phyloP scores from a whole-genome alignment of 2,329 filamentous ascomycete species.

The Cercospora sp. region DNA sequence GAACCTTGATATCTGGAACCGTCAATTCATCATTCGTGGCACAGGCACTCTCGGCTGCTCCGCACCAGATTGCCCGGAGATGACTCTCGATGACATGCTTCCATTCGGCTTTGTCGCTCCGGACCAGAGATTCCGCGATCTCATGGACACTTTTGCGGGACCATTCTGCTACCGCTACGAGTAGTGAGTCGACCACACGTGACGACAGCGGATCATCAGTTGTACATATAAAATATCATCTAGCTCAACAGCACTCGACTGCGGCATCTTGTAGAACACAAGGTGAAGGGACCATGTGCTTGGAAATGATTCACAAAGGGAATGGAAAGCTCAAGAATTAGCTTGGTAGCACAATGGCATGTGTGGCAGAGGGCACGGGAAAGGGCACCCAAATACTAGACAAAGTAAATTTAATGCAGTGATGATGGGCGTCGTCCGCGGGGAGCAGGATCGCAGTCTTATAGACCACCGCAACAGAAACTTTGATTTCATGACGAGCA shows the following conservation, averaged over 20 bases:
- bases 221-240: not conserved
- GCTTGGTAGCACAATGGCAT: not conserved
- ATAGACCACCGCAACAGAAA: not conserved
- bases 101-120: constrained; percentile 36
- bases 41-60: constrained; percentile 49
- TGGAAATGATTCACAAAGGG: not conserved
- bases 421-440: not conserved
- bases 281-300: not conserved
- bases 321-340: not conserved
- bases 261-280: not conserved
- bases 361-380: no score
- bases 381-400: not conserved
- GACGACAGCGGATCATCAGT: not conserved
- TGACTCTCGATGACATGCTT: constrained; percentile 48
- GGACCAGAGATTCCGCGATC: constrained; percentile 30
- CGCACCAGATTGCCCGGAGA: constrained; percentile 45
- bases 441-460: not conserved
- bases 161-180: constrained; percentile 39
- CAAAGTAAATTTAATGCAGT: not conserved
- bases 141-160: constrained; percentile 38
- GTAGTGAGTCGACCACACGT: constrained; percentile 7
- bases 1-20: constrained; percentile 44
- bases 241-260: not conserved
- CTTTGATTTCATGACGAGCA: not conserved
- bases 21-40: constrained; percentile 45